Base-by-base conservation (phyloP, 768 basidiomycete species). In the Lactarius sanguifluus region DNA sequence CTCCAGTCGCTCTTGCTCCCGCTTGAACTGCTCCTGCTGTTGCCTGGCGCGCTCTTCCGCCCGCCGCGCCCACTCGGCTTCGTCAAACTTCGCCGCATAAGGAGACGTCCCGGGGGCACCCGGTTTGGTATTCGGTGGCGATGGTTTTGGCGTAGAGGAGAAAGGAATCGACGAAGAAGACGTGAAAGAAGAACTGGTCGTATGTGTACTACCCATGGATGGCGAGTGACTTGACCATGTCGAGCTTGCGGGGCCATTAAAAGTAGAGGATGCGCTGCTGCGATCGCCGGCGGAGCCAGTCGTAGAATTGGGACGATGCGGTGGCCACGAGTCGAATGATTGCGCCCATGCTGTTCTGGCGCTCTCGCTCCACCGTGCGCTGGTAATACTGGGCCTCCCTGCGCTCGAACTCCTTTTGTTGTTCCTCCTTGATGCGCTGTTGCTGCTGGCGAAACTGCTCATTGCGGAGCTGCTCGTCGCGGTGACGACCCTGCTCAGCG, bases 11-110 rank as follows among this genome's bases (percentile, higher is more conserved):
- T 88, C 87, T 73, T 91, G 88, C 73, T 90, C 87, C 65, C 80
- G 80, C 54, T 83, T 83, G 77, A 90, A 91, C 62, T 79, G 79
- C 78, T 90, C 89, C 72, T 88, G 85, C 73, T 89, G 90, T 66
- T 82, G 79, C 56, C 84, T 81, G 34, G 83, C 82, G 36, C 86
- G 83, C 71, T 90, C 86, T 25, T 81, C 85, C 67, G 88, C 86
- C 18, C 84, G 84, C 36, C 86, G 84, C 23, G 81, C 78, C 82
- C 88, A 86, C 61, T 89, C 86, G 5, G 81, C 79, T 68, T 87
- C 83, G 13, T 79, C 69, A 16, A 64, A 23, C 38, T 43, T 67
- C 58, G 67, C 73, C 45, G 40, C 75, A 60, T 63, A 65, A 4
- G 68, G 68, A 9, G 72, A 70, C 16, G 71, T 66, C 30, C 68